A percentile compares a stretch with the other conserved stretches of the same genome.
Conservation (phyloP, 345 rosid genomes). For the Zanthoxylum bungeanum region DNA sequence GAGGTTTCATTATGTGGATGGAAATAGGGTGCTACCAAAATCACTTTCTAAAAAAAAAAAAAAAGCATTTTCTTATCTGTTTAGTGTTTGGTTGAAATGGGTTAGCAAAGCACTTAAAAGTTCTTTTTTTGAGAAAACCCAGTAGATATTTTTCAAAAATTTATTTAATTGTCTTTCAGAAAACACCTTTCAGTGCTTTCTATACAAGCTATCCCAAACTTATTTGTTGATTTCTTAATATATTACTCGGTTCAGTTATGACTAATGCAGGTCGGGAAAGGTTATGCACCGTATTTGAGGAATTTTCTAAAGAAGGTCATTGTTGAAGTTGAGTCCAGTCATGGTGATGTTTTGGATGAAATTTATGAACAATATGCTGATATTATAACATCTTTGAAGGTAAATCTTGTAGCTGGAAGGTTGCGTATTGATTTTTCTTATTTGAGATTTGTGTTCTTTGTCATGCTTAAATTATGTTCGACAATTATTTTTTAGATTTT, state of each 20-base stretch:
- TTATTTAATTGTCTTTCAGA: background rate
- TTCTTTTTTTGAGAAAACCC: background rate
- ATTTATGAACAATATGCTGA: slow-evolving; percentile 57
- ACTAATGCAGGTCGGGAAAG: slow-evolving; percentile 41
- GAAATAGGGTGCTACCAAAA: background rate
- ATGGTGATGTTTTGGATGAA: slow-evolving; percentile 55
- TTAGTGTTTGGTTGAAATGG: background rate
- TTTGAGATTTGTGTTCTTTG: background rate
- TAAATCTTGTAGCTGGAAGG: slow-evolving; percentile 12
- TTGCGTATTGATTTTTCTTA: background rate
- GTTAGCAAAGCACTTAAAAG: background rate
- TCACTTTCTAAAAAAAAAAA: background rate
- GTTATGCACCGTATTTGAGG: slow-evolving; percentile 47
- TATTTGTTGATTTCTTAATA: background rate
- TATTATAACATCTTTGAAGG: slow-evolving; percentile 62
- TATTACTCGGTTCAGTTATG: slow-evolving; percentile 17
- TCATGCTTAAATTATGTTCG: slow-evolving; percentile 11
- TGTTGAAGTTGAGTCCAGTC: slow-evolving; percentile 55
- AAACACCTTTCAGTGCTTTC: background rate
- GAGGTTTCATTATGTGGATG: background rate
- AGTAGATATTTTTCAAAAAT: background rate
- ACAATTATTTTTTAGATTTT: no score
- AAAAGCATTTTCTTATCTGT: background rate
- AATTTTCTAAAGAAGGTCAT: slow-evolving; percentile 71
- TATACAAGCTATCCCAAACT: background rate